These are phyloP conservation scores for Vanderwaltozyma polyspora DNA, from an alignment of 805 yeast species.

Conservation along the genomic window DNA sequence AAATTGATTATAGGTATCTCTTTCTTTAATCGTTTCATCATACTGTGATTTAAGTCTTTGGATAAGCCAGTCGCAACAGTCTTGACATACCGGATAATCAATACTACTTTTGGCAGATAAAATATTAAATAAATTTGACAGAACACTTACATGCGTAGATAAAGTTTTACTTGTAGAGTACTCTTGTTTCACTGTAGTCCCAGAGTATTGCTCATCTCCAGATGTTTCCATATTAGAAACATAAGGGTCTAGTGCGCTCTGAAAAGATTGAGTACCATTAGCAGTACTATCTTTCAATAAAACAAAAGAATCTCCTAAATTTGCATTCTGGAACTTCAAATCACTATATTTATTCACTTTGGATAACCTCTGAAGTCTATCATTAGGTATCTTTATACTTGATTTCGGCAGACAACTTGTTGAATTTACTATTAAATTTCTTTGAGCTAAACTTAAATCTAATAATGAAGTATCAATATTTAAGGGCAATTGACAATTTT, in stretches of 20 bases:
- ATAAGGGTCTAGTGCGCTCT: too few species aligned
- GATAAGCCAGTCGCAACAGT: constrained; percentile 61
- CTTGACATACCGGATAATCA: constrained; percentile 80
- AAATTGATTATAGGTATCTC: constrained; percentile 67
- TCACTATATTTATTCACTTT: constrained; percentile 14
- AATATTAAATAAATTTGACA: constrained; percentile 59
- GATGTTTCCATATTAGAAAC: too few species aligned
- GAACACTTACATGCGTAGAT: constrained; percentile 39
- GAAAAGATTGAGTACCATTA: too few species aligned
- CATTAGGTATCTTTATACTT: constrained; percentile 14
- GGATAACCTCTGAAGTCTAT: constrained; percentile 12
- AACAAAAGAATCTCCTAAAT: constrained; percentile 19
- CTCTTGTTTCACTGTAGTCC: constrained; percentile 5
- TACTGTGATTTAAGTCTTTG: constrained; percentile 57
- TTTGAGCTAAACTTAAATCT: constrained; percentile 34
- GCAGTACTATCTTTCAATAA: constrained; percentile 12
- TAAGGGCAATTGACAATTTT: constrained; percentile 35
- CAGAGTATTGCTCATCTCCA: constrained; percentile 6
- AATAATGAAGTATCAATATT: constrained; percentile 33
- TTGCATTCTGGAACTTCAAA: constrained; percentile 19
- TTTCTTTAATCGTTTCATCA: constrained; percentile 63
- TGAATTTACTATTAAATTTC: constrained; percentile 29
- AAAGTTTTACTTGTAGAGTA: constrained; percentile 23
- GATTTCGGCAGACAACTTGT: background rate
- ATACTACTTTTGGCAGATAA: constrained; percentile 63